Conservation (phyloP, 1,139 yeast species). For the Saccharomyces hybrid region DNA sequence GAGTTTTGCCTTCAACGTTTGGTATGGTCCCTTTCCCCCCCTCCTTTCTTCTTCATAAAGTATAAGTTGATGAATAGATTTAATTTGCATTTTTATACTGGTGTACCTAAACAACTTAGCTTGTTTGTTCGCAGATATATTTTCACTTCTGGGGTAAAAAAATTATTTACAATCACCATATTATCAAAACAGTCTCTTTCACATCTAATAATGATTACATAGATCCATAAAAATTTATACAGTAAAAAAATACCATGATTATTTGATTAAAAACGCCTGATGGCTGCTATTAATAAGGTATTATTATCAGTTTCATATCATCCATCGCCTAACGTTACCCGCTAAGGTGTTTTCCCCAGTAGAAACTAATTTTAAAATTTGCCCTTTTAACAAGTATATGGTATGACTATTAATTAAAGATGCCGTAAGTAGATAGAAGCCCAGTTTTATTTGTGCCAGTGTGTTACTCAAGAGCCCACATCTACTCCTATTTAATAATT, state of each 20-base stretch:
- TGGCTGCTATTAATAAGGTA: too few species aligned
- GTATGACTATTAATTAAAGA: background rate
- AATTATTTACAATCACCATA: background rate
- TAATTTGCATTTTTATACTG: too few species aligned
- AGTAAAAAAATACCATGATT: background rate
- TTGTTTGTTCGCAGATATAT: background rate
- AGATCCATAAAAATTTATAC: background rate
- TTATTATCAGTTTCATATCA: too few species aligned
- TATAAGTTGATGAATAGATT: too few species aligned
- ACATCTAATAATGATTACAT: background rate
- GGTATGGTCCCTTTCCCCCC: too few species aligned
- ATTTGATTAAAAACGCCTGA: too few species aligned
- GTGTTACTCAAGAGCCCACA: background rate
- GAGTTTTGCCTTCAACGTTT: too few species aligned
- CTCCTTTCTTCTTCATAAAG: too few species aligned
- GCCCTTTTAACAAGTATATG: background rate
- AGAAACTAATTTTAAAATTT: background rate
- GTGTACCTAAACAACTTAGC: too few species aligned
- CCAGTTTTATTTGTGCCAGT: background rate
- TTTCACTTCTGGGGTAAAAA: background rate
- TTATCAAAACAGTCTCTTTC: background rate
- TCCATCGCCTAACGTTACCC: background rate
- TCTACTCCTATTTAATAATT: background rate
- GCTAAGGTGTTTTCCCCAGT: background rate
- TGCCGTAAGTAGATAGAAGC: background rate